Evolutionary conservation across 2,329 filamentous ascomycete genomes (phyloP), one percentile per base, ranked within the genome.

Genomic region (Westerdykella sp.): DNA sequence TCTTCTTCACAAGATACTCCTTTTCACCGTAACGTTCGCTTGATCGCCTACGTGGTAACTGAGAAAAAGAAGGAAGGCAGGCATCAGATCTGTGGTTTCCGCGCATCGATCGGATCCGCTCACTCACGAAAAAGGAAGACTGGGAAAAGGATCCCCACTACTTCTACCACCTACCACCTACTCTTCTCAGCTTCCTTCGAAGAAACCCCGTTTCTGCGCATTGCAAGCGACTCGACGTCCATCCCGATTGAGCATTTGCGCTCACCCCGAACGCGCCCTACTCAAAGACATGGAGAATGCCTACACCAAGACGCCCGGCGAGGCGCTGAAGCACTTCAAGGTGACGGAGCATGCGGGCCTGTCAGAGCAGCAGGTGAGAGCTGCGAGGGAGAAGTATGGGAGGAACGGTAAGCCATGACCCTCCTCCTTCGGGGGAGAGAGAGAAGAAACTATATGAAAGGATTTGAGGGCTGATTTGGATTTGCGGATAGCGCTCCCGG

Each of bases 401-500:
- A 71, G 67, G 39, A 80, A 80, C 66, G 73, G 76, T 79, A 63
- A 56, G 57, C 18, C 31, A 15, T 25, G 4, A 6, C 6, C 18
- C 18, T 21, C 6, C 18, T 21, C 18, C 18, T 21, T 21, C 18
- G 18, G 6, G 18, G 25, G 21, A 15, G 11, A n/a, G 7, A 21
- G 31, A 40, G 14, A 37, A 10, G 34, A 18, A 14, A 22, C 16
- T 32, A 40, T 34, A 21, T 21, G 6, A 4, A 3, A 4, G 30
- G 32, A 31, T 32, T 43, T 50, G 53, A 38, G 46, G 42, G 21
- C 46, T 44, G 36, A 50, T 44, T 23, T n/a, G 43, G 43, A 35
- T 6, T 35, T 10, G 25, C 39, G 21, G 40, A 53, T 50, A 87
- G 83, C 83, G 44, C 75, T 87, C 43, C 78, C 81, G 37, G 93